Conservation (phyloP, 78 protist species). For the Dictyostelium citrinum region DNA sequence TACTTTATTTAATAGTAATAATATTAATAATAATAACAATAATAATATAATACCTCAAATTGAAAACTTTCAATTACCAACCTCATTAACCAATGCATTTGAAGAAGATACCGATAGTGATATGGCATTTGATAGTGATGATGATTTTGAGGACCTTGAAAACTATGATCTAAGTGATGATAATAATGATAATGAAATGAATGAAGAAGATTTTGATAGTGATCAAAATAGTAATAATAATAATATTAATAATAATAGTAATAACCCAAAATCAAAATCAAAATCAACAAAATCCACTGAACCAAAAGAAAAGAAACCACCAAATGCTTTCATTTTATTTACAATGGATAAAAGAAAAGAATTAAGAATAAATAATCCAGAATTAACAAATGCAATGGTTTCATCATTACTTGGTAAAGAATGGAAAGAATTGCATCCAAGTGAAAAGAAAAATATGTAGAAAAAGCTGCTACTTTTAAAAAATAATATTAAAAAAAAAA, state of each 20-base stretch:
- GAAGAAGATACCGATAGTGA: background rate
- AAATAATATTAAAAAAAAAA: background rate
- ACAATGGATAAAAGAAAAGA: slow-evolving; percentile 40
- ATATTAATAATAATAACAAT: background rate
- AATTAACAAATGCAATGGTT: background rate
- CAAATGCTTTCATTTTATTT: slow-evolving; percentile 57
- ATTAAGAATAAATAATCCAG: slow-evolving; percentile 22
- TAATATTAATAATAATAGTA: background rate
- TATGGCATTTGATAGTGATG: background rate
- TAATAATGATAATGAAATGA: background rate
- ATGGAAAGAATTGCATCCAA: slow-evolving; percentile 64
- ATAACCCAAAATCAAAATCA: background rate
- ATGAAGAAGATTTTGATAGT: background rate
- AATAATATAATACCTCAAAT: background rate
- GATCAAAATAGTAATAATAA: background rate
- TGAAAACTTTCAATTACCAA: background rate
- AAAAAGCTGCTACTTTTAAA: slow-evolving; percentile 16
- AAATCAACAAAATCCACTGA: background rate
- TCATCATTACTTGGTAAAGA: slow-evolving; percentile 47
- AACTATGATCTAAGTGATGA: background rate
- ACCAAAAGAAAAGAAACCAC: slow-evolving; percentile 58
- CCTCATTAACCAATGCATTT: background rate
- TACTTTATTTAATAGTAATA: too few species aligned
- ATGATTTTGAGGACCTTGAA: background rate
- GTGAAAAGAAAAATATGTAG: slow-evolving; percentile 27